These are phyloP conservation scores for Saccharomycopsis sp. DNA, from an alignment of 805 yeast genomes.

Conservation along the genomic window DNA sequence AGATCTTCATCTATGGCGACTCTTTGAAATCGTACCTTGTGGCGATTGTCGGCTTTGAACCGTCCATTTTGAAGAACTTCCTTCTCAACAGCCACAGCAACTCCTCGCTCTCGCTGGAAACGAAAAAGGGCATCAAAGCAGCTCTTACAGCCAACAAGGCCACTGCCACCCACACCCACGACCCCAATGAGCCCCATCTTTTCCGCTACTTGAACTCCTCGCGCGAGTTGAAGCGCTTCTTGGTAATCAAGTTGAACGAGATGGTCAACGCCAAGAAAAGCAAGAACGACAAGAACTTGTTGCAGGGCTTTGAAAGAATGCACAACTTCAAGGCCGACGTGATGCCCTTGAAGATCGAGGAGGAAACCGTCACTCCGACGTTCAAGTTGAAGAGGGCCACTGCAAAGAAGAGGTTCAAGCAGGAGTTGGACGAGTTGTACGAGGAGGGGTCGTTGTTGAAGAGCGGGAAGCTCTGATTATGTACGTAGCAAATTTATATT, in stretches of 20 bases:
- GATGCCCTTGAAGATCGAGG: conserved; percentile 44
- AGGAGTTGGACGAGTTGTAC: conserved; percentile 33
- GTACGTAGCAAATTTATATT: too few relatives aligned
- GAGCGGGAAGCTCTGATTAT: conserved; percentile 4
- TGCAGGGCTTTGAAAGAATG: conserved; percentile 44
- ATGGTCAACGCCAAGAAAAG: conserved; percentile 4
- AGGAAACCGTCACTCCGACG: conserved; percentile 50
- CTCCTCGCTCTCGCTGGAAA: not conserved
- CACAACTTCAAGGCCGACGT: conserved; percentile 35
- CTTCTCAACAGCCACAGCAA: conserved; percentile 1
- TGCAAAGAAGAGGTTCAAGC: conserved; percentile 31
- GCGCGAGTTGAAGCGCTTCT: conserved; percentile 27
- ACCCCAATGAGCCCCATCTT: conserved; percentile 23
- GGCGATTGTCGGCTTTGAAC: conserved; percentile 47
- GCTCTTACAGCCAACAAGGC: not conserved
- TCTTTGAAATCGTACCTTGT: conserved; percentile 42
- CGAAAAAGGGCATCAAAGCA: not conserved
- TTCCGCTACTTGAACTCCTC: conserved; percentile 30
- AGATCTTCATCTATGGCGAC: conserved; percentile 49
- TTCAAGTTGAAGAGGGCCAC: conserved; percentile 35
- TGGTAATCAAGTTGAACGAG: conserved; percentile 20
- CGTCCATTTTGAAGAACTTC: conserved; percentile 22
- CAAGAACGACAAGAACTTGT: conserved; percentile 7
- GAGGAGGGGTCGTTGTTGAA: conserved; percentile 29
- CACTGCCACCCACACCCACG: conserved; percentile 22